Percentiles rank a stretch among this genome's conserved stretches.
Conservation (phyloP, 2,329 filamentous ascomycete species). For the Alternaria triticina region DNA sequence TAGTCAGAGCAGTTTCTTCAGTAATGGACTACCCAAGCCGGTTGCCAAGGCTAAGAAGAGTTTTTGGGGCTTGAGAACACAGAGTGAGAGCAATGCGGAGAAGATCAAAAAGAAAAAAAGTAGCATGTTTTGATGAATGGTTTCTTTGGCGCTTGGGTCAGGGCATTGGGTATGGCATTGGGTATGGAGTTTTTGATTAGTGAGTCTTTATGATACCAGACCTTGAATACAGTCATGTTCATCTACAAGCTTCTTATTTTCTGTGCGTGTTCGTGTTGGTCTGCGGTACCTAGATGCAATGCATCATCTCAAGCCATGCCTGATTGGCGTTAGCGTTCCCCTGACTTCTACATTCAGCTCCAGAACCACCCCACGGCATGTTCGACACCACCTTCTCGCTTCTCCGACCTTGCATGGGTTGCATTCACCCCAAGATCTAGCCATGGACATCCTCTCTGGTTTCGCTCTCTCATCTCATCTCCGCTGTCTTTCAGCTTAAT, state of each 20-base stretch:
- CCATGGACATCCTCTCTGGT: too few relatives aligned
- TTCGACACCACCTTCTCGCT: not conserved
- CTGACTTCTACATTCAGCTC: not conserved
- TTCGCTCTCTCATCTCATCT: not conserved
- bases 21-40: slow-evolving; percentile 37
- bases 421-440: not conserved
- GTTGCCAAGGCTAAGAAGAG: slow-evolving; percentile 46
- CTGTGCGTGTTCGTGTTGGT: not conserved
- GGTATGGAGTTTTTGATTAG: not conserved
- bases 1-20: slow-evolving; percentile 46
- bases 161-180: slow-evolving; percentile 6
- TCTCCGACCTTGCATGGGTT: not conserved
- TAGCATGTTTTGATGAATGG: slow-evolving; percentile 49
- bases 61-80: slow-evolving; percentile 45
- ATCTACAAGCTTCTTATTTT: not conserved
- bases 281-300: not conserved
- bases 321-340: not conserved
- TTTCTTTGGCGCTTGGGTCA: slow-evolving; percentile 3
- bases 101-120: slow-evolving; percentile 54
- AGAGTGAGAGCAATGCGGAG: slow-evolving; percentile 36
- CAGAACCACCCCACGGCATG: accelerated
- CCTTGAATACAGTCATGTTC: not conserved
- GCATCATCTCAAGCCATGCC: not conserved
- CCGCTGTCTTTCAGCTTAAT: not conserved
- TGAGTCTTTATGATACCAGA: slow-evolving; percentile 3